Base-by-base conservation (phyloP, 2,329 filamentous ascomycete species). In the Hypoxylon sp. region DNA sequence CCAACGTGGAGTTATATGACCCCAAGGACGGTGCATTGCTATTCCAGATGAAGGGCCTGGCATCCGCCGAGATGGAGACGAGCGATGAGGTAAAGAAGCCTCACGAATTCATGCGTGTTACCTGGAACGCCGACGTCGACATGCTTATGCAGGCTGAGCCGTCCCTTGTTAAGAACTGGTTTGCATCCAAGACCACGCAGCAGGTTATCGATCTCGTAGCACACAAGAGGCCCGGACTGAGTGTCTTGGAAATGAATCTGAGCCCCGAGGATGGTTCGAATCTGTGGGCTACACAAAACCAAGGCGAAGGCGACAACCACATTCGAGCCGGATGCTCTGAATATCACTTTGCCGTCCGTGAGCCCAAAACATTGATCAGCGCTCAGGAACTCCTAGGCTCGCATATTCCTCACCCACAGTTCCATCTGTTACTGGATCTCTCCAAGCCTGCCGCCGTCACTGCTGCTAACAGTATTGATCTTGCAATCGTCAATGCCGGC, bases 201-300 rank as follows among this genome's bases (percentile, higher is more conserved):
- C 50, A 69, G n/a, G 49, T 15, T 0, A 41, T 66, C 1, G 74
- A 80, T 49, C 59, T 79, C 0, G 55, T 78, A 0, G 76, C 72
- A 0, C 75, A 80, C 60, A 76, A 75, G 57, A 77, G 70, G 20
- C 78, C 78, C 1, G 39, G 48, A 1, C 67, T 77, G 1, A 72
- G 60, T 1, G 71, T 80, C 10, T 44, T 79, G 0, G 77, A 80
- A 54, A 37, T 79, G 3, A 73, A 72, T 24, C 52, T 76, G 6
- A 61, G 67, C 37, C 6, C 50, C 1, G 47, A 6, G 1, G 73
- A 76, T 32, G 32, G 44, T 1, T 71, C 72, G 2, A 68, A 62
- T 22, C 24, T 75, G 2, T 76, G 75, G 74, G 41, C 17, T n/a
- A n/a, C n/a, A n/a, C n/a, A n/a, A n/a, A n/a, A n/a, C n/a, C n/a